Evolutionary conservation across 768 basidiomycete genomes (phyloP), one percentile per base, ranked within the genome.

Genomic region (Myochromella boudieri): DNA sequence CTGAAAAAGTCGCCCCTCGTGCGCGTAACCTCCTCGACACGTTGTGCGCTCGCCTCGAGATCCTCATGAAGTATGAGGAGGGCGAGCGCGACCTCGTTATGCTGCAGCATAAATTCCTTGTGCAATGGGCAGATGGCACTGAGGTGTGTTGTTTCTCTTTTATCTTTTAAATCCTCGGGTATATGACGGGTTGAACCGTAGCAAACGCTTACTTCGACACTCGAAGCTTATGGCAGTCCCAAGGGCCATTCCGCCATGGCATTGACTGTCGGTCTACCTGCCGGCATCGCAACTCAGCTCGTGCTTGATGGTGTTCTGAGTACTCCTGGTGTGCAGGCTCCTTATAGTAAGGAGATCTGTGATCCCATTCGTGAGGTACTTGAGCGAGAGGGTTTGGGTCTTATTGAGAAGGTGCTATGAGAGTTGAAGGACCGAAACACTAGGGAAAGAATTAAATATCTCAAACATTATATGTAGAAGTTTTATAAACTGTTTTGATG

Each of bases 101-200:
- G 85, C 82, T 99, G 44, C 95, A 97, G 70, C 95, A 99, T 80
- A 95, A 95, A 74, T 98, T 99, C 63, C 70, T 91, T 57, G 85
- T 98, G 28, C 85, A 94, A 63, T 89, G 87, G 80, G 75, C 79
- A 26, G 91, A 97, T 60, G 94, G 95, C 37, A 77, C 69, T 38
- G 71, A 78, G 69, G 86, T 84, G 50, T 42, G 78, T 57, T 37
- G 17, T 46, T 18, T 44, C 12, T 26, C 22, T 32, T 17, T 14
- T 50, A 10, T 31, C 26, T n/a, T n/a, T 21, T 9, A 7, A 27
- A 25, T 14, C 3, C 27, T 12, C 12, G 8, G 25, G 18, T 11
- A 6, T 34, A 51, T 56, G 41, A 38, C 33, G 31, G 37, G 4
- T 42, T 15, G 22, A 42, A 10, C 43, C 2, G 21, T 49, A 87